A percentile compares a stretch with the other conserved stretches of the same genome.
Conservation (phyloP, 192 early-diverging fungal genomes). For the Backusella tuberculispora region DNA sequence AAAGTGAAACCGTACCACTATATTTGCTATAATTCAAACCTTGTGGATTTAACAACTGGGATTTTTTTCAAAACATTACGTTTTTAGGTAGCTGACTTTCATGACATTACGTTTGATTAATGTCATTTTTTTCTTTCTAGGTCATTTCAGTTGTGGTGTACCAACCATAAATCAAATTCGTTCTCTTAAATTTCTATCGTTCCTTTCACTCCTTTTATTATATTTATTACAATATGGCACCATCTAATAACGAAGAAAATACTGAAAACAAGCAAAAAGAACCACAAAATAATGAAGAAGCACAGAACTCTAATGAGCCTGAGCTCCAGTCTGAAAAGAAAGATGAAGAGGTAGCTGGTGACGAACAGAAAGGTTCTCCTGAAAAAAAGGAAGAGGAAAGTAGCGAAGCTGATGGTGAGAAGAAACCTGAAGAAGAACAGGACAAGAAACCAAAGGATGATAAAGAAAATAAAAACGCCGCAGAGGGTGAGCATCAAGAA, state of each 20-base stretch:
- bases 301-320: neutral
- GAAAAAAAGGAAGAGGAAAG: neutral
- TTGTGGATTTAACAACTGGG: no score
- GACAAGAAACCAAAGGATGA: neutral
- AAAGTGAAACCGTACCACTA: neutral
- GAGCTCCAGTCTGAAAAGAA: neutral
- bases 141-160: neutral
- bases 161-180: conserved; percentile 2
- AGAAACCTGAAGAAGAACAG: neutral
- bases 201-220: neutral
- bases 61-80: neutral
- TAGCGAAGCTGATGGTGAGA: neutral
- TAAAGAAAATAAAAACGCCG: no score
- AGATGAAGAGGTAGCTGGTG: neutral
- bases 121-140: conserved; percentile 6
- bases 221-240: neutral
- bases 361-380: neutral
- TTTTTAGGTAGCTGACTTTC: neutral
- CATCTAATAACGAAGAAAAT: neutral
- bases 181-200: neutral
- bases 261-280: neutral
- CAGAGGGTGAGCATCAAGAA: neutral
- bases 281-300: neutral
- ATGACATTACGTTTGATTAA: conserved; percentile 5
- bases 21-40: no score